Base-by-base conservation (phyloP, 1,284 basidiomycete genomes). In the Gomphus sp. region DNA sequence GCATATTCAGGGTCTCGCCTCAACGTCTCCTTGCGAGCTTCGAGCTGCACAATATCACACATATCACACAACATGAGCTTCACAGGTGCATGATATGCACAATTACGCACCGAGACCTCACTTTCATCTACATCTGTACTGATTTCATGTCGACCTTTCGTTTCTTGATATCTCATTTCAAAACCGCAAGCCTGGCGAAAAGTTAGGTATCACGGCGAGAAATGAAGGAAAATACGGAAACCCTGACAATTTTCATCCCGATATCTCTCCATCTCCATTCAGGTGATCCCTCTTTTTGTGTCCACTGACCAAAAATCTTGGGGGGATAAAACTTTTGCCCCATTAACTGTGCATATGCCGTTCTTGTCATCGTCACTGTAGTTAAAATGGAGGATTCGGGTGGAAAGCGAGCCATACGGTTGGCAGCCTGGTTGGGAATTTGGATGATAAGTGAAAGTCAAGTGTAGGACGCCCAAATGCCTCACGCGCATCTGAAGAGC, bases 301-400 rank as follows among this genome's bases (percentile, higher is more conserved):
- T 72, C 76, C 86, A 89, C n/a, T 72, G 75, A 4, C 93, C 91
- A 67, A 98, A 98, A 25, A 90, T 76, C 66, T 90, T 91, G 0
- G 95, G 94, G 2, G 96, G 89, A 68, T 88, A 89, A 70, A 97
- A 98, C 61, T 86, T 89, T 70, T 98, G 95, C 12, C 93, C 89
- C 36, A 87, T 72, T 12, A 98, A 75, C 66, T 98, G 95, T 1
- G 95, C 96, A 71, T 97, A 98, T 0, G 93, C 89, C 0, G 91
- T 88, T 47, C 93, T 80, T 1, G 93, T 95, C 81, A 96, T 81
- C 58, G 75, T 82, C 5, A 93, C 77, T 0, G 79, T 77, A 2
- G 78, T 75, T 9, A 91, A 75, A 7, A 82, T 71, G 25, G 76
- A 75, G 0, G 87, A 75, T 36, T 80, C 73, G 2, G 94, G 93